Percentiles rank a stretch among this genome's conserved stretches.
phyloP scores from a whole-genome alignment of 2,329 filamentous ascomycete species.

The Fusarium sp. region DNA sequence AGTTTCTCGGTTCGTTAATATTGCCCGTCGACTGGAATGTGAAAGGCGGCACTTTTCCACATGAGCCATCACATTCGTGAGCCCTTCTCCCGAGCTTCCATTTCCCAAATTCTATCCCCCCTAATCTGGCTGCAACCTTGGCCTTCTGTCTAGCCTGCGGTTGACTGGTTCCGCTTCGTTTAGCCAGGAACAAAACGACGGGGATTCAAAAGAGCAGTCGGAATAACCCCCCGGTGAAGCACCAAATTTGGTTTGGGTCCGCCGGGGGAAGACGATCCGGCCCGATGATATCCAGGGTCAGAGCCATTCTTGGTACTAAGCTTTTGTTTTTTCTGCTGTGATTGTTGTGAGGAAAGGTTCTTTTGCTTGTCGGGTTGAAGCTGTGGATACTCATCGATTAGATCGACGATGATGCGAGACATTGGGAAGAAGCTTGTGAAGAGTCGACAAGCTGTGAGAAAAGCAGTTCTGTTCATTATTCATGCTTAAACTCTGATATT shows the following conservation, averaged over 20 bases:
- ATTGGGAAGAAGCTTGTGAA: not conserved
- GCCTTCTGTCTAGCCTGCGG: not conserved
- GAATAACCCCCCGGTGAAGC: slow-evolving; percentile 19
- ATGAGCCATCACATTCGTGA: not conserved
- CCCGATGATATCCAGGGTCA: slow-evolving; percentile 38
- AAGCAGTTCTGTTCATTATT: not conserved
- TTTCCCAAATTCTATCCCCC: slow-evolving; percentile 4
- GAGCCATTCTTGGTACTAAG: slow-evolving; percentile 39
- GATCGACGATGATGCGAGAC: slow-evolving; percentile 21
- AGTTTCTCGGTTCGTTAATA: not conserved
- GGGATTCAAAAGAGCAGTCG: slow-evolving; percentile 11
- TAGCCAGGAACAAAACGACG: slow-evolving; percentile 29
- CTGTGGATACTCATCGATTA: slow-evolving; percentile 18
- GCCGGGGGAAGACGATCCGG: slow-evolving; percentile 43
- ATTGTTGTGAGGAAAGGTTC: slow-evolving; percentile 21
- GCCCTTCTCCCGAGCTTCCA: slow-evolving; percentile 28
- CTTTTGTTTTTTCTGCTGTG: slow-evolving; percentile 28
- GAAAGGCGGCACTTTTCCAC: not conserved
- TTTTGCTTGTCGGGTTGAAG: slow-evolving; percentile 25
- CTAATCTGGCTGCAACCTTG: slow-evolving; percentile 19
- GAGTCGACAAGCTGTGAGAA: no score
- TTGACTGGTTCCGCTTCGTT: slow-evolving; percentile 24
- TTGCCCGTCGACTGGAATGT: slow-evolving; percentile 6
- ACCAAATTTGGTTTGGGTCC: slow-evolving; percentile 30
- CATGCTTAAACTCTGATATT: not conserved